Evolutionary conservation across 768 basidiomycete species (phyloP).

Genomic region (Xanthoconium stramineum): DNA sequence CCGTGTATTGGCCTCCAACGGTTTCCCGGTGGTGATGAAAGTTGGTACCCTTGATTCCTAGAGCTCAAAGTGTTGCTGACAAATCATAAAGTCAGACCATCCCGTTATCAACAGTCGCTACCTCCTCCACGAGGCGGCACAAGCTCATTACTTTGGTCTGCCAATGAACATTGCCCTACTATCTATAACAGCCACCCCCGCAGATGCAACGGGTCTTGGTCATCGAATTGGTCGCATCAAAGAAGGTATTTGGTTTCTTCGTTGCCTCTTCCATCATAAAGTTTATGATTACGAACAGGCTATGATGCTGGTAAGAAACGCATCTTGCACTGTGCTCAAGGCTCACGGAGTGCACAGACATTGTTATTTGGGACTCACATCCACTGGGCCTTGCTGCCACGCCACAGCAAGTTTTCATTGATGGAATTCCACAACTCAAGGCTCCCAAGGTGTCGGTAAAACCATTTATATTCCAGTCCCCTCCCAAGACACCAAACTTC

Average conservation of each 20-base stretch:
- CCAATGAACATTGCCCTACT: slow-evolving; percentile 55
- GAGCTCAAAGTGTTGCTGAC: neutral
- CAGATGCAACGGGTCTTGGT: slow-evolving; percentile 63
- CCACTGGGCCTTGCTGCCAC: slow-evolving; percentile 74
- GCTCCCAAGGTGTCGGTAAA: slow-evolving; percentile 38
- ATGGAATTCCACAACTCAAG: slow-evolving; percentile 73
- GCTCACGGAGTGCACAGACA: slow-evolving; percentile 35
- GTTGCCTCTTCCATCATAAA: neutral
- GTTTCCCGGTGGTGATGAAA: slow-evolving; percentile 74
- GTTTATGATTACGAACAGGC: slow-evolving; percentile 19
- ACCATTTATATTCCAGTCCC: slow-evolving; percentile 39
- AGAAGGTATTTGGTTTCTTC: slow-evolving; percentile 33
- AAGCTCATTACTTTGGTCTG: slow-evolving; percentile 67
- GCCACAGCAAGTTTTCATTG: slow-evolving; percentile 76
- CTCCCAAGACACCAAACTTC: slow-evolving; percentile 66
- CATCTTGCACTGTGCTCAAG: neutral
- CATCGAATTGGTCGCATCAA: slow-evolving; percentile 68
- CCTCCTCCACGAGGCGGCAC: slow-evolving; percentile 68
- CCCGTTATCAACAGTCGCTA: slow-evolving; percentile 62
- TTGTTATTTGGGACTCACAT: slow-evolving; percentile 77
- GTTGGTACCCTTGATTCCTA: slow-evolving; percentile 29
- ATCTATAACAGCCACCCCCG: slow-evolving; percentile 66
- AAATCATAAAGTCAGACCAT: slow-evolving; percentile 47
- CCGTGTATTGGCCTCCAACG: slow-evolving; percentile 65
- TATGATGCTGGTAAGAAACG: slow-evolving; percentile 43